Evolutionary conservation across 805 yeast species (phyloP).

Genomic region (Zygotorulaspora sp.): DNA sequence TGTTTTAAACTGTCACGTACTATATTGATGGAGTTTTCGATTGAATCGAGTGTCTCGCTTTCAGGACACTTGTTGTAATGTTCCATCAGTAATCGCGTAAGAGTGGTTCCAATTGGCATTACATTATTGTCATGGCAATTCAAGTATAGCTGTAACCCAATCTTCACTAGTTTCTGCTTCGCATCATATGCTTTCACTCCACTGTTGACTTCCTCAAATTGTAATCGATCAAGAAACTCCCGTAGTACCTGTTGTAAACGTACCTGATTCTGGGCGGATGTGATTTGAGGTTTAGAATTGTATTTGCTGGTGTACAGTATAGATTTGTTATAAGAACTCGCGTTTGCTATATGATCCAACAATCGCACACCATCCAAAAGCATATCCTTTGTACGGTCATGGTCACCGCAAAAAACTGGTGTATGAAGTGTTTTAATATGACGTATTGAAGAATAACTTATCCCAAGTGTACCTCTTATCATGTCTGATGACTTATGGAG

Average conservation of each 20-base stretch:
- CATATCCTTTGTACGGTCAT: slow-evolving; percentile 11
- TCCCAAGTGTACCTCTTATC: neutral
- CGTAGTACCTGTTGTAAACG: slow-evolving; percentile 19
- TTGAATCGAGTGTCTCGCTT: slow-evolving; percentile 16
- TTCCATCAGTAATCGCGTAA: slow-evolving; percentile 18
- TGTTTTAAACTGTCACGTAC: slow-evolving; percentile 16
- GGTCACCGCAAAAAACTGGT: slow-evolving; percentile 20
- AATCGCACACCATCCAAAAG: slow-evolving; percentile 18
- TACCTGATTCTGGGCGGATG: slow-evolving; percentile 21
- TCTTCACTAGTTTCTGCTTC: slow-evolving; percentile 20
- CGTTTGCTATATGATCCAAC: slow-evolving; percentile 21
- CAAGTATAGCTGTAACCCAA: slow-evolving; percentile 28
- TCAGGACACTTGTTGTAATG: slow-evolving; percentile 19
- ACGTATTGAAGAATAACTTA: slow-evolving; percentile 4
- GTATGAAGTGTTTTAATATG: slow-evolving; percentile 29
- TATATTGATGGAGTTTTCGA: slow-evolving; percentile 12
- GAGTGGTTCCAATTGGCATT: slow-evolving; percentile 20
- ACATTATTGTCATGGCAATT: slow-evolving; percentile 20
- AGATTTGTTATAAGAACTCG: slow-evolving; percentile 22
- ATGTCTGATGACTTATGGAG: neutral
- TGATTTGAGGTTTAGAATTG: slow-evolving; percentile 21
- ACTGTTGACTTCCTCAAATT: slow-evolving; percentile 17
- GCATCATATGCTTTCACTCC: slow-evolving; percentile 8
- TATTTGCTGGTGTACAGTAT: slow-evolving; percentile 26
- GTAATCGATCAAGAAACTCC: slow-evolving; percentile 22